These are phyloP conservation scores for Claviceps spartinae DNA, from an alignment of 2,329 filamentous ascomycete species.

Conservation along the genomic window DNA sequence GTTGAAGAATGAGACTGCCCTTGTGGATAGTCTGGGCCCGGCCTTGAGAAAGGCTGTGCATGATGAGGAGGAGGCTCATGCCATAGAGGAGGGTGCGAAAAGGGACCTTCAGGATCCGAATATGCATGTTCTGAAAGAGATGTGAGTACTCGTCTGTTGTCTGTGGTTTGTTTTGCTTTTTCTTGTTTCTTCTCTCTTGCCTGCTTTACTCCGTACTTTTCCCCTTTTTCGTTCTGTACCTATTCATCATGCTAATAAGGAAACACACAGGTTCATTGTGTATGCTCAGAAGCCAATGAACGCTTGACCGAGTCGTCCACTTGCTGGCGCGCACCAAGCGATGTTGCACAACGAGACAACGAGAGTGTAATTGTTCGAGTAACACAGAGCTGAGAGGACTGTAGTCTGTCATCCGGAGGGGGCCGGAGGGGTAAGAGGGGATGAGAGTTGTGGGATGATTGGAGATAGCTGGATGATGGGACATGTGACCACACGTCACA, in stretches of 20 bases:
- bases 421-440: too few species aligned
- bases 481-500: too few species aligned
- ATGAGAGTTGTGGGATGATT: too few species aligned
- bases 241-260: not conserved
- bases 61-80: not conserved
- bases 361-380: too few species aligned
- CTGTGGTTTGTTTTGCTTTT: too few species aligned
- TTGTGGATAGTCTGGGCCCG: not conserved
- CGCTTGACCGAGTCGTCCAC: not conserved
- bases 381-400: too few species aligned
- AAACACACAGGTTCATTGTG: not conserved
- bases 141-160: not conserved
- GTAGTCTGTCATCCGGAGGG: too few species aligned
- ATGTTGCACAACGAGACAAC: too few species aligned
- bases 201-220: not conserved
- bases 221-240: too few species aligned
- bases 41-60: not conserved
- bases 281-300: constrained; percentile 1
- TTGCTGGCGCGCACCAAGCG: too few species aligned
- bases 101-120: not conserved
- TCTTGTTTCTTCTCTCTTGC: not conserved
- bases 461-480: too few species aligned
- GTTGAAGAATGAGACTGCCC: not conserved
- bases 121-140: not conserved
- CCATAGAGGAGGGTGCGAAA: not conserved